Evolutionary conservation across 441 rosid species (phyloP).

Genomic region (Euphorbia neoarborescens): DNA sequence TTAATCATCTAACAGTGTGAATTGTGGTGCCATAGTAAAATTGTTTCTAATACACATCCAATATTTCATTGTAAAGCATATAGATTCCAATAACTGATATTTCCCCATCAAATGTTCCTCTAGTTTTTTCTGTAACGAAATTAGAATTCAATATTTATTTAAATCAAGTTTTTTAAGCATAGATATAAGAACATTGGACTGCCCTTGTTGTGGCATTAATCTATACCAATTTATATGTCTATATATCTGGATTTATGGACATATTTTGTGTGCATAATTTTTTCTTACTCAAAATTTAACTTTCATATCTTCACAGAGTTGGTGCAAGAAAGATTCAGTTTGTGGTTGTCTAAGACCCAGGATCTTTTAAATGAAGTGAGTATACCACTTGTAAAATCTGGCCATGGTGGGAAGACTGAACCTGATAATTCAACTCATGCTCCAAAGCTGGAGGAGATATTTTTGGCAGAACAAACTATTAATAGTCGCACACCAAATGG

Average conservation of each 20-base stretch:
- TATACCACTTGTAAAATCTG: constrained; percentile 47
- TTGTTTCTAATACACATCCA: background rate
- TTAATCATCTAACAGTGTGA: background rate
- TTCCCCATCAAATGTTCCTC: background rate
- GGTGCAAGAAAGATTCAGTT: constrained; percentile 57
- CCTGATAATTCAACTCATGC: constrained; percentile 32
- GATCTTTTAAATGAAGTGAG: constrained; percentile 48
- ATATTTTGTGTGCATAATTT: background rate
- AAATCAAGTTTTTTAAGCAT: too few species aligned
- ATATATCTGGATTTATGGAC: background rate
- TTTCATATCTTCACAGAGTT: constrained; percentile 38
- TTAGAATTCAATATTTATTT: too few species aligned
- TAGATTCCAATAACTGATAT: background rate
- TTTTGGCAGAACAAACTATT: constrained; percentile 68
- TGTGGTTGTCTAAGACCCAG: constrained; percentile 82
- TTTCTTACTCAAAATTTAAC: constrained; percentile 6
- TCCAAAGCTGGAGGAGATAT: constrained; percentile 58
- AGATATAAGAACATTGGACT: background rate
- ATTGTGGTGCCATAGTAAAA: background rate
- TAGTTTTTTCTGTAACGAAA: background rate
- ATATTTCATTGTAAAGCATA: background rate
- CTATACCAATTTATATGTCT: background rate
- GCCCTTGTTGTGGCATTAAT: background rate
- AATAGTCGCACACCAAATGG: constrained; percentile 50
- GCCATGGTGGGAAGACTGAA: constrained; percentile 42